Conservation (phyloP, 768 basidiomycete genomes). For the Agrocybe praecox region DNA sequence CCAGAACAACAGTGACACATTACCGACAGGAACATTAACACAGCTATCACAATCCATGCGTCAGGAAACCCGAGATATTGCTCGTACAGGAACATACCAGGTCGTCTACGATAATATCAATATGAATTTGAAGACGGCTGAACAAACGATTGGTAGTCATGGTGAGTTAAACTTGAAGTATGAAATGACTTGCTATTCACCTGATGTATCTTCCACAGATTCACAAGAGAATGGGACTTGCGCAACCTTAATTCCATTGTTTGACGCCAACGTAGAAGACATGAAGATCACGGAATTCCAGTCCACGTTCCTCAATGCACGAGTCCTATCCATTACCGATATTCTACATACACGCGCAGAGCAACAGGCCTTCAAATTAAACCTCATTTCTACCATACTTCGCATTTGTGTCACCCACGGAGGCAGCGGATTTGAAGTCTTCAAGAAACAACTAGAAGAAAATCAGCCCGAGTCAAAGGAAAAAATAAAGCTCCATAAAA, state of each 20-base stretch:
- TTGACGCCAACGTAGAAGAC: constrained; percentile 22
- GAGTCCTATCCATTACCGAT: constrained; percentile 23
- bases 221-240: constrained; percentile 39
- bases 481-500: constrained; percentile 30
- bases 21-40: constrained; percentile 18
- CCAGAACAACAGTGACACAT: no score
- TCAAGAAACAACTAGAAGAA: constrained; percentile 17
- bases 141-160: constrained; percentile 33
- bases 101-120: constrained; percentile 47
- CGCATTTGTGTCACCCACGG: constrained; percentile 31
- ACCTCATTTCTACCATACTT: constrained; percentile 26
- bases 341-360: constrained; percentile 27
- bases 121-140: constrained; percentile 24
- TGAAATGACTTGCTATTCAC: no score
- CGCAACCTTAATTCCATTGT: constrained; percentile 31
- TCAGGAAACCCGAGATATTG: constrained; percentile 16
- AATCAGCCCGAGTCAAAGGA: constrained; percentile 18
- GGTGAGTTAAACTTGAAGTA: no score
- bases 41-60: constrained; percentile 26
- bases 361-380: constrained; percentile 5
- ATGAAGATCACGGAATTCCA: constrained; percentile 23
- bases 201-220: no score
- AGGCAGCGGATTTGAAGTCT: constrained; percentile 27
- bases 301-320: constrained; percentile 21
- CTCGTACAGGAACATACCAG: constrained; percentile 21